Evolutionary conservation across 2,329 filamentous ascomycete species (phyloP).

Genomic region (Paraconiothyrium sp.): DNA sequence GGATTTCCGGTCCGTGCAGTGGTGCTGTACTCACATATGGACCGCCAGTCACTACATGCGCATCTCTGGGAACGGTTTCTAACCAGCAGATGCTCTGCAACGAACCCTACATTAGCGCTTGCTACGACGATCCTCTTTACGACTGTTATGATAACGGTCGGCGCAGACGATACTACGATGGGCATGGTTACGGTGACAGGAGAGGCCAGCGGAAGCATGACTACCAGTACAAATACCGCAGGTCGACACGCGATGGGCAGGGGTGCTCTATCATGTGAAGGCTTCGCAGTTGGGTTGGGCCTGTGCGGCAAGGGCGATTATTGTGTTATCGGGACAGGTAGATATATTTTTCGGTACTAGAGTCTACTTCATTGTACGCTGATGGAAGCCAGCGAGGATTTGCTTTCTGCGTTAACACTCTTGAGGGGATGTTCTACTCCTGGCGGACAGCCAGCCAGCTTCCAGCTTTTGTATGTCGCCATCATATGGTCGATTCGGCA

Average conservation of each 20-base stretch:
- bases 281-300: neutral
- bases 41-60: neutral
- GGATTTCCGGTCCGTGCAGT: slow-evolving; percentile 8
- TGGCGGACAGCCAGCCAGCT: neutral
- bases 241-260: slow-evolving; percentile 6
- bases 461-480: neutral
- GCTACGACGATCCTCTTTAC: slow-evolving; percentile 11
- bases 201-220: slow-evolving; percentile 10
- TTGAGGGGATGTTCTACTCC: neutral
- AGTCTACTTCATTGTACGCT: neutral
- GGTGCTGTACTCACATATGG: slow-evolving; percentile 2
- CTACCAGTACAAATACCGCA: slow-evolving; percentile 20
- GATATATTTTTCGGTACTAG: neutral
- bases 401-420: neutral
- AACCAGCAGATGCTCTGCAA: slow-evolving; percentile 10
- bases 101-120: neutral
- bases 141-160: slow-evolving; percentile 3
- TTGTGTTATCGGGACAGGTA: neutral
- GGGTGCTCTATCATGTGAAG: slow-evolving; percentile 23
- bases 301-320: slow-evolving; percentile 4
- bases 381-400: neutral
- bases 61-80: neutral
- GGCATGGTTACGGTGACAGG: neutral
- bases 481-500: neutral
- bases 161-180: neutral